Conservation (phyloP, 2,329 filamentous ascomycete species). For the Colletotrichum lupini region DNA sequence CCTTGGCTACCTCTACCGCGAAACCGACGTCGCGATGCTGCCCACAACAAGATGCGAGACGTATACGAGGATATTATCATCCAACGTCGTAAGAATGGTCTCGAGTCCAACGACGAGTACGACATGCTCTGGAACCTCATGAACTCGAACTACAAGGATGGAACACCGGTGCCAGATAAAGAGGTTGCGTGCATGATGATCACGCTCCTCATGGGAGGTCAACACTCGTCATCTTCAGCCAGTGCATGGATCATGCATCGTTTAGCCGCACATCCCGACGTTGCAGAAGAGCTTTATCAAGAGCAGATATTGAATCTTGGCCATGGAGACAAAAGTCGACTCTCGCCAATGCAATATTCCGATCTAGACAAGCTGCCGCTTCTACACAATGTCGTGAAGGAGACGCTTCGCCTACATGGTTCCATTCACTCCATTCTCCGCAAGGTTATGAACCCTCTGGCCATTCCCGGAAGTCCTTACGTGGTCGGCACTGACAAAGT, state of each 20-base stretch:
- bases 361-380: neutral
- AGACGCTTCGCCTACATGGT: conserved; percentile 77
- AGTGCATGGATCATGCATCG: conserved; percentile 82
- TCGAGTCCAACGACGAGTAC: neutral
- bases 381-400: conserved; percentile 61
- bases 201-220: conserved; percentile 84
- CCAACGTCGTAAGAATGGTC: neutral
- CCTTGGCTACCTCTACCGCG: neutral
- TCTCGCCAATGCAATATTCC: neutral
- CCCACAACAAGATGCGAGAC: neutral
- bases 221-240: conserved; percentile 84
- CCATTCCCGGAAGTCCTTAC: neutral
- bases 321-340: neutral
- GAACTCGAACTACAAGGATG: conserved; percentile 74
- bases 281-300: conserved; percentile 73
- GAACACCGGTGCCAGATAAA: conserved; percentile 74
- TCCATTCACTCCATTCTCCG: conserved; percentile 54
- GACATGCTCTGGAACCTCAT: neutral
- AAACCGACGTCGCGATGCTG: neutral
- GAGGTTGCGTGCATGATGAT: conserved; percentile 91
- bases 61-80: neutral
- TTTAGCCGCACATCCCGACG: conserved; percentile 75
- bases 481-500: conserved; percentile 55
- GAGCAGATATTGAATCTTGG: conserved; percentile 45
- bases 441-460: neutral